Evolutionary conservation across 257 asterid species (phyloP), one percentile per base, ranked within the genome.

Genomic region (Ophiorrhiza pumila): DNA sequence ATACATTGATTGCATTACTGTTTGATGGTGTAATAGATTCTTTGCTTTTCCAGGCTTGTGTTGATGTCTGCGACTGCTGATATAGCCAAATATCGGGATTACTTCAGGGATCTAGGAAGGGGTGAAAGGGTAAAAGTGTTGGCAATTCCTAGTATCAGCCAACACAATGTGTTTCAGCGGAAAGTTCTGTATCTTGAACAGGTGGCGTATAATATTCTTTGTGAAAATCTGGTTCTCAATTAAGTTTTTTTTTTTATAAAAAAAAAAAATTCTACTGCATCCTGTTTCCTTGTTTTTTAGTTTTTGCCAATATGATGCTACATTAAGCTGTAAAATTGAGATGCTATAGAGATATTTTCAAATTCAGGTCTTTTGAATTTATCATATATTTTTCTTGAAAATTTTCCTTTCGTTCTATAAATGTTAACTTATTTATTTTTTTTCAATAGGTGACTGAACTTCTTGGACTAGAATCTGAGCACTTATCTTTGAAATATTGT

Each of bases 1-100:
- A 25, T 29, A 47, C 71, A 60, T 49, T 27, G 15, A 56, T 57
- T 4, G 10, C 27, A 25, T 68, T 47, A 25, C 20, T 72, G 50
- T 46, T 65, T 43, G 29, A 35, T 27, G 74, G 46, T 46, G 57
- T 67, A 31, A 81, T 78, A 43, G 59, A 68, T 64, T 25, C 37
- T 68, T 76, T 85, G 77, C 81, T 82, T 74, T 81, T 84, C 63
- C 83, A 91, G 98, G 96, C 86, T 94, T 78, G 99, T 94, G 60
- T 87, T 94, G 93, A 91, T 94, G 99, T 94, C 99, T 78, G 99
- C 99, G 47, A 94, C 99, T 77, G 96, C 96, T 20, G 93, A 94
- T 83, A 90, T 87, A 66, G 78, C 87, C 76, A 88, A 95, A 86
- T 94, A 94, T 72, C 90, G 92, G 22, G 96, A 90, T 43, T 94